Evolutionary conservation across 768 basidiomycete species (phyloP), one percentile per base, ranked within the genome.

Genomic region (Astraeus odoratus): DNA sequence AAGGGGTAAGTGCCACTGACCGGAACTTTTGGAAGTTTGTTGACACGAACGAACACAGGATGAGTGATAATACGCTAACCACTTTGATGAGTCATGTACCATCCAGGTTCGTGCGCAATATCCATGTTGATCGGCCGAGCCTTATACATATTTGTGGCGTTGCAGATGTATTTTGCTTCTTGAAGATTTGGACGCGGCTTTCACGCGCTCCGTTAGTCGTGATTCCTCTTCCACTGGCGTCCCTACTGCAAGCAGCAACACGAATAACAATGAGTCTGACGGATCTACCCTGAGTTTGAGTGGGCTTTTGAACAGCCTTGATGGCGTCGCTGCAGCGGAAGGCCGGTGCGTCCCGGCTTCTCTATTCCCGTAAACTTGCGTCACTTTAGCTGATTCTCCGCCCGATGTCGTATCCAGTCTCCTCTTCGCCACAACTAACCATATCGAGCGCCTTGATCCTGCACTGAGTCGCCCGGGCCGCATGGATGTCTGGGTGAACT

Each of bases 401-500:
- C 10, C 37, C 37, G 22, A 50, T 53, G 42, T 39, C 48, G 53
- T 51, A 49, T 39, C 43, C 55, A 83, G 87, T 31, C 74, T 95
- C 47, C 72, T 94, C 8, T 93, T 94, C 63, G 91, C 90, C 43
- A 92, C 89, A 6, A 92, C 89, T 10, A 96, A 96, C 67, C 92
- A 95, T 60, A 89, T 92, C 55, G 90, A 95, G 59, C 83, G 89
- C 37, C 75, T 96, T 26, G 92, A 96, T 64, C 90, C 85, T 39
- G 89, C 90, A 4, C 74, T 94, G 27, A 86, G 81, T 61, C 78
- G 89, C 18, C 86, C 91, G 23, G 92, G 92, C 47, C 85, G 87
- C 37, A 89, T 90, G 86, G 90, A 91, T 56, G 83, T 94, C 13
- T 91, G 88, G 88, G 76, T 93, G 31, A 88, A 90, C 69, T 92